Percentiles rank a stretch among this genome's conserved stretches.
Evolutionary conservation across 768 basidiomycete genomes (phyloP).

Genomic region (Steccherinum ochraceum): DNA sequence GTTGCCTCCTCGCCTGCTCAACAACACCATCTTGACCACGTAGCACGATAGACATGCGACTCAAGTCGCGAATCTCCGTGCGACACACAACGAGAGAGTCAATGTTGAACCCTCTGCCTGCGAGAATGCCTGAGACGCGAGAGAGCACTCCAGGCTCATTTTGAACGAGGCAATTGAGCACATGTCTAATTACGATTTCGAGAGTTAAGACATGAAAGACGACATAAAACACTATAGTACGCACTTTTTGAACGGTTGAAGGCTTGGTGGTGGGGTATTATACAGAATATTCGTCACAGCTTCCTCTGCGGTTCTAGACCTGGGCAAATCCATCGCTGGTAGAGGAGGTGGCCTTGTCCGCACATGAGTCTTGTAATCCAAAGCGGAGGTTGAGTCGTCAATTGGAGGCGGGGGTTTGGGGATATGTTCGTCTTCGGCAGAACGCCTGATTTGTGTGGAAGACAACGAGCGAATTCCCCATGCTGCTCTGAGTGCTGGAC

Average conservation of each 20-base stretch:
- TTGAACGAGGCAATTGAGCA: conserved; percentile 96
- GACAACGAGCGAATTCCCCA: background rate
- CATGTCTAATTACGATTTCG: conserved; percentile 81
- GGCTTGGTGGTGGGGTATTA: conserved; percentile 88
- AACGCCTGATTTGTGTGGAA: background rate
- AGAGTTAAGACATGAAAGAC: too few species aligned
- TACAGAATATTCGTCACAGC: conserved; percentile 97
- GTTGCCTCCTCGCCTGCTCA: conserved; percentile 91
- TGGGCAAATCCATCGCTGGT: conserved; percentile 79
- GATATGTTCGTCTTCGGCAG: conserved; percentile 5
- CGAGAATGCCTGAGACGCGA: conserved; percentile 94
- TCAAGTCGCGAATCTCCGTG: conserved; percentile 94
- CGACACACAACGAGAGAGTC: conserved; percentile 98
- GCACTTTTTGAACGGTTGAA: conserved; percentile 91
- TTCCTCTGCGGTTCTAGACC: conserved; percentile 83
- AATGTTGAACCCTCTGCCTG: conserved; percentile 96
- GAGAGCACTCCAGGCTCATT: conserved; percentile 99
- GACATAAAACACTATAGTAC: too few species aligned
- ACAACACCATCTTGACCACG: conserved; percentile 96
- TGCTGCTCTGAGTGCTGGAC: background rate
- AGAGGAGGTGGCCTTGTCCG: conserved; percentile 74
- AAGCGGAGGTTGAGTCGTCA: conserved; percentile 90
- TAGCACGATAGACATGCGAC: conserved; percentile 96
- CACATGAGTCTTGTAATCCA: conserved; percentile 83
- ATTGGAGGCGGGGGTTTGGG: conserved; percentile 76